Conservation (phyloP, 805 yeast species). For the Komagataella populi region DNA sequence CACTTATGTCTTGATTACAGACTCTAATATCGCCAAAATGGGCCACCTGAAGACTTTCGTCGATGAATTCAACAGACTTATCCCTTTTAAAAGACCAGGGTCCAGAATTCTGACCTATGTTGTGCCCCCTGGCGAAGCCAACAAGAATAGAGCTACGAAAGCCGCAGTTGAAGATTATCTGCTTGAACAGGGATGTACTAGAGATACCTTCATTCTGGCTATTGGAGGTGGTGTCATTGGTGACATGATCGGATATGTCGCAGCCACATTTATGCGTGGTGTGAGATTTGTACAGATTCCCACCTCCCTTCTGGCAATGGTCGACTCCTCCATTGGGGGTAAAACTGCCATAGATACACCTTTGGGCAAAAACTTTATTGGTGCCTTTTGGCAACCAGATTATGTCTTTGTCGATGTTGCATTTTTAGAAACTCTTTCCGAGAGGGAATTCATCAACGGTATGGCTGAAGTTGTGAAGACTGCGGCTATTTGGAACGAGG, state of each 20-base stretch:
- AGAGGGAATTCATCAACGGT: conserved; percentile 91
- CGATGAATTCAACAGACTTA: conserved; percentile 24
- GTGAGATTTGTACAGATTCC: conserved; percentile 90
- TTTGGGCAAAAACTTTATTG: conserved; percentile 86
- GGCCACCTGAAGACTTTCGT: conserved; percentile 40
- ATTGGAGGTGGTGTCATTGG: conserved; percentile 98
- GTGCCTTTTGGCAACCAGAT: conserved; percentile 95
- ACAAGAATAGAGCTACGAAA: conserved; percentile 78
- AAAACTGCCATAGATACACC: conserved; percentile 98
- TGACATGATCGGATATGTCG: conserved; percentile 97
- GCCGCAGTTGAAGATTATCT: conserved; percentile 88
- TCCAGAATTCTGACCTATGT: conserved; percentile 61
- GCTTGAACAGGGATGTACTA: conserved; percentile 73
- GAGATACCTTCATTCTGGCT: conserved; percentile 90
- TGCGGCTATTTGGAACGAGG: conserved; percentile 94
- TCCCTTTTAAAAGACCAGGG: conserved; percentile 26
- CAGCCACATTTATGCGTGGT: conserved; percentile 99
- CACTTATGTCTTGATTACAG: conserved; percentile 86
- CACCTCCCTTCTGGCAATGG: conserved; percentile 91
- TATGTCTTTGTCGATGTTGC: conserved; percentile 80
- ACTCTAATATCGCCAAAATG: conserved; percentile 61
- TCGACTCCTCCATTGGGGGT: conserved; percentile 96
- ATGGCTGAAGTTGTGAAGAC: conserved; percentile 98
- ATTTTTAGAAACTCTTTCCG: conserved; percentile 79
- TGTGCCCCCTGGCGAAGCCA: conserved; percentile 88